Evolutionary conservation across 2,329 filamentous ascomycete species (phyloP).

Genomic region (Pseudogymnoascus sp.): DNA sequence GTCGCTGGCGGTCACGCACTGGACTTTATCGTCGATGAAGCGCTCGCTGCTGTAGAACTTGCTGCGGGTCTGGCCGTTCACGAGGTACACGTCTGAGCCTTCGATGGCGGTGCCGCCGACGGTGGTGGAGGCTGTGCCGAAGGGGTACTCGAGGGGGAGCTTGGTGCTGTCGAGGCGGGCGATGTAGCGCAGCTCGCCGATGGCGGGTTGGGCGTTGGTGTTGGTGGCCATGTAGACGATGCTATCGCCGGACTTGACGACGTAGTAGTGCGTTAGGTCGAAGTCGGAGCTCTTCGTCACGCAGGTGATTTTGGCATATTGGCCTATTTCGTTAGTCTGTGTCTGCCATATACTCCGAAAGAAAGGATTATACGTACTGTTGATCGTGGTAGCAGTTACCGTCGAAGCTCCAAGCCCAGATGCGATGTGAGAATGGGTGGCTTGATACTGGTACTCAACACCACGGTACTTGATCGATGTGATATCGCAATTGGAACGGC

Average conservation of each 20-base stretch:
- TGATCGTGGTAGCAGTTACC: constrained; percentile 33
- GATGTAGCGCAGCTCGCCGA: constrained; percentile 58
- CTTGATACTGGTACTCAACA: constrained; percentile 48
- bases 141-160: constrained; percentile 42
- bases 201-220: constrained; percentile 46
- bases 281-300: constrained; percentile 38
- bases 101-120: constrained; percentile 46
- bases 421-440: constrained; percentile 46
- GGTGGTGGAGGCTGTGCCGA: constrained; percentile 48
- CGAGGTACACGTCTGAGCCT: constrained; percentile 50
- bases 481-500: constrained; percentile 51
- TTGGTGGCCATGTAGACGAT: constrained; percentile 55
- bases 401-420: constrained; percentile 52
- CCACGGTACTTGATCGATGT: constrained; percentile 54
- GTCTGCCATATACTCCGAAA: constrained; percentile 10
- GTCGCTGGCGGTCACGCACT: constrained; percentile 48
- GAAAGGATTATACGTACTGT: background rate
- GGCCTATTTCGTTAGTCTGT: constrained; percentile 20
- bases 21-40: constrained; percentile 60
- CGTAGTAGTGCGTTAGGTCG: constrained; percentile 53
- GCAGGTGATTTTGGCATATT: constrained; percentile 53
- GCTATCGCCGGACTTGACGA: constrained; percentile 50
- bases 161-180: constrained; percentile 46
- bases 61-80: constrained; percentile 54
- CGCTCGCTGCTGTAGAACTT: constrained; percentile 63